Percentiles rank a stretch among this genome's conserved stretches.
These are phyloP conservation scores for Penicillium freii DNA, from an alignment of 2,329 filamentous ascomycete species.

Conservation along the genomic window DNA sequence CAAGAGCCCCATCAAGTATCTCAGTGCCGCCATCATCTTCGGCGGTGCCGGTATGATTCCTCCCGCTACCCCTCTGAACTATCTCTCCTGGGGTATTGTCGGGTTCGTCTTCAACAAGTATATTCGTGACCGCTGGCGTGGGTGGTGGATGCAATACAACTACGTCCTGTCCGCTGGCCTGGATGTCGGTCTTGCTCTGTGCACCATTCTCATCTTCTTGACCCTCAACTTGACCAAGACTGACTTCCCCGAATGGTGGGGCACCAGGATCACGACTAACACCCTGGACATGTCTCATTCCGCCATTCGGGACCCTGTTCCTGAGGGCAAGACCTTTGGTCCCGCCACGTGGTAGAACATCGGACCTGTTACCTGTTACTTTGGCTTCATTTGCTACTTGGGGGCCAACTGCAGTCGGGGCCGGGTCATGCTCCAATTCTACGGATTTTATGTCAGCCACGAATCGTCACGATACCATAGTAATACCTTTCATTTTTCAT, in stretches of 20 bases:
- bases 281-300: slow-evolving; percentile 63
- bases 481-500: background rate
- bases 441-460: background rate
- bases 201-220: slow-evolving; percentile 69
- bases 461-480: background rate
- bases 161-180: slow-evolving; percentile 71
- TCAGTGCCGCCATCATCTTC: slow-evolving; percentile 68
- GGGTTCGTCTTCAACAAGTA: slow-evolving; percentile 68
- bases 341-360: slow-evolving; percentile 40
- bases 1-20: slow-evolving; percentile 60
- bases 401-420: background rate
- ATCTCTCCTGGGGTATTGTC: slow-evolving; percentile 67
- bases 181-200: slow-evolving; percentile 65
- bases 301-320: slow-evolving; percentile 57
- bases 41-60: slow-evolving; percentile 63
- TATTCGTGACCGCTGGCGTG: slow-evolving; percentile 62
- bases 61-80: slow-evolving; percentile 68
- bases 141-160: slow-evolving; percentile 78
- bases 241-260: slow-evolving; percentile 64
- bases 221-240: slow-evolving; percentile 61
- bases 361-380: background rate
- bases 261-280: slow-evolving; percentile 56
- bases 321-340: slow-evolving; percentile 60
- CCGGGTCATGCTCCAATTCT: background rate
- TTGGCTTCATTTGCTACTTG: background rate